Conservation (phyloP, 371 early-diverging fungal species). For the Phascolomyces articulosus region DNA sequence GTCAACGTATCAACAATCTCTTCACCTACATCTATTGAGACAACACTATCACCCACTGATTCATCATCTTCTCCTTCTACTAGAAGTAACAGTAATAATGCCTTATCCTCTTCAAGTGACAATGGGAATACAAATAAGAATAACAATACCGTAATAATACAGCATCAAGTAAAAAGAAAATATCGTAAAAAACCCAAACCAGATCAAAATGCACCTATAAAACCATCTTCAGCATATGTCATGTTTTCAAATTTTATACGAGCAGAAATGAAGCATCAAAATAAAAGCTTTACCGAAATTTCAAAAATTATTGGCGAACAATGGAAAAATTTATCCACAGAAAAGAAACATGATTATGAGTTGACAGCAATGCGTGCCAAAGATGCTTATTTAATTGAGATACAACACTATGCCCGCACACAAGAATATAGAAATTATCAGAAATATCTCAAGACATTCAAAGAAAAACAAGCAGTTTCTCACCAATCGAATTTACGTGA, state of each 20-base stretch:
- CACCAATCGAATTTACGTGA: slow-evolving; percentile 3
- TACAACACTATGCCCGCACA: slow-evolving; percentile 46
- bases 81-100: not conserved
- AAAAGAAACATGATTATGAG: slow-evolving; percentile 44
- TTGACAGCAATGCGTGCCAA: slow-evolving; percentile 38
- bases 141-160: slow-evolving; percentile 7
- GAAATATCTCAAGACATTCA: slow-evolving; percentile 11
- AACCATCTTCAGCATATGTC: slow-evolving; percentile 61
- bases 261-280: slow-evolving; percentile 46
- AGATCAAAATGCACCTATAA: slow-evolving; percentile 54
- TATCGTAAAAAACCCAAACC: slow-evolving; percentile 58
- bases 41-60: no score
- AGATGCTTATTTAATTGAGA: slow-evolving; percentile 37
- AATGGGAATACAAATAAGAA: not conserved
- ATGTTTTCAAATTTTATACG: slow-evolving; percentile 57
- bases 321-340: slow-evolving; percentile 43
- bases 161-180: slow-evolving; percentile 38
- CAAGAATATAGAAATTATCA: slow-evolving; percentile 26
- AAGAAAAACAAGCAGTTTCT: slow-evolving; percentile 11
- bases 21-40: no score
- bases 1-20: not conserved
- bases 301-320: slow-evolving; percentile 56
- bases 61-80: not conserved
- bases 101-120: not conserved
- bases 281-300: slow-evolving; percentile 50